These are phyloP conservation scores for Corchorus capsularis DNA, from an alignment of 345 rosid genomes.

Conservation along the genomic window DNA sequence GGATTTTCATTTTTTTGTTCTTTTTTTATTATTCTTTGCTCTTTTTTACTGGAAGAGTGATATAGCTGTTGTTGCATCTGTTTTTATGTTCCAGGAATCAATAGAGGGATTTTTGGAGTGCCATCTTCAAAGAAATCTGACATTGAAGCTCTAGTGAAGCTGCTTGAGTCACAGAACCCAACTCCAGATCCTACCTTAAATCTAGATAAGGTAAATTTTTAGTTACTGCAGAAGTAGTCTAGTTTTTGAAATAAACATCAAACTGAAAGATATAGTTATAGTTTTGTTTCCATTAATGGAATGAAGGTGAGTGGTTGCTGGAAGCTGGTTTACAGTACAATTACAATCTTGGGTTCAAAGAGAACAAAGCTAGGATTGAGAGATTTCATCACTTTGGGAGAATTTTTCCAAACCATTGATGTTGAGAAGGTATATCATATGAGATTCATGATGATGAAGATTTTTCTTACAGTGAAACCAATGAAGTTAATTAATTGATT, in stretches of 20 bases:
- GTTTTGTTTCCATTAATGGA: constrained; percentile 25
- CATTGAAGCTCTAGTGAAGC: constrained; percentile 59
- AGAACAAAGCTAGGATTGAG: constrained; percentile 88
- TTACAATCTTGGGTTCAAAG: constrained; percentile 75
- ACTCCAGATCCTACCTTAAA: constrained; percentile 68
- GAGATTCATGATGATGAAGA: background rate
- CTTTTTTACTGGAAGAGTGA: background rate
- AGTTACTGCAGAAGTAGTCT: background rate
- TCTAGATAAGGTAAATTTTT: constrained; percentile 51
- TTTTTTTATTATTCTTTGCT: background rate
- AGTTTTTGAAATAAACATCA: background rate
- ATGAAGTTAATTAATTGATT: background rate
- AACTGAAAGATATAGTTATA: background rate
- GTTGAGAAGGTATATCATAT: constrained; percentile 65
- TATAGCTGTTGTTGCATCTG: constrained; percentile 12
- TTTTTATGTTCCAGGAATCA: constrained; percentile 40
- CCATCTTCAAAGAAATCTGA: constrained; percentile 64
- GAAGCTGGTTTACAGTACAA: constrained; percentile 79
- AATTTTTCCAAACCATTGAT: constrained; percentile 71
- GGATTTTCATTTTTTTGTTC: background rate
- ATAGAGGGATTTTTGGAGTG: constrained; percentile 86
- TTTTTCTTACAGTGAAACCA: background rate
- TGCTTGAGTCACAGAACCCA: constrained; percentile 78
- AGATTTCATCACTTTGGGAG: constrained; percentile 78
- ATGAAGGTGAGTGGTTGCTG: constrained; percentile 72